Evolutionary conservation across 352 stramenopile species (phyloP), one percentile per base, ranked within the genome.

Genomic region (Pythium graminicola): DNA sequence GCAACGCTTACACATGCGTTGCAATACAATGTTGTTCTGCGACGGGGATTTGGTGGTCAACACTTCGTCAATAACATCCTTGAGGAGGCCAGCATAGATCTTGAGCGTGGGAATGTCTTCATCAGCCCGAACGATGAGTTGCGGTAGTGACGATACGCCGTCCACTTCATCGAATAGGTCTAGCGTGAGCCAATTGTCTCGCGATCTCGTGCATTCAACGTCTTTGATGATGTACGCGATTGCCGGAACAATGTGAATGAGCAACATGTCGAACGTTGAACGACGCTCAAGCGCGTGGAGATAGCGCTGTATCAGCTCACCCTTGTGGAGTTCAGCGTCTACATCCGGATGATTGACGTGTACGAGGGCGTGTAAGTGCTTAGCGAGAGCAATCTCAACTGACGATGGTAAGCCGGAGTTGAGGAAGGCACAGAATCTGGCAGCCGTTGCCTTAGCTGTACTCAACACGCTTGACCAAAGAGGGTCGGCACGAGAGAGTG

Each of bases 211-310:
- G 16, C 66, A 70, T 31, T 90, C 81, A 10, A 62, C 69, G 65
- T 93, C 83, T 28, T 76, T 78, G 35, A 93, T 57, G 46, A 93
- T 73, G 51, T 87, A 93, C 10, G 79, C 78, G 22, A 93, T 75
- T 1, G 80, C 76, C 1, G 83, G 82, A 6, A 93, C 73, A 41
- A 88, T 65, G 62, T 91, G 83, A 44, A 93, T 91, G n/a, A 90
- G 65, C 22, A 93, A 65, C 83, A 93, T 93, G 44, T 93, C 83
- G 29, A 89, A 90, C 20, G 69, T 72, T 44, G 83, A 73, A 16
- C 81, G 80, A 17, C 71, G 69, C 49, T 81, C 69, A 10, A 93
- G 54, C 29, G 87, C 68, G 23, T 65, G 40, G 2, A 93, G 58
- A 51, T 93, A 93, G n/a, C 68, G 70, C 40, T 73, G 67, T 38